These are phyloP conservation scores for Hypericum perforatum DNA, from an alignment of 345 rosid genomes.

Conservation along the genomic window DNA sequence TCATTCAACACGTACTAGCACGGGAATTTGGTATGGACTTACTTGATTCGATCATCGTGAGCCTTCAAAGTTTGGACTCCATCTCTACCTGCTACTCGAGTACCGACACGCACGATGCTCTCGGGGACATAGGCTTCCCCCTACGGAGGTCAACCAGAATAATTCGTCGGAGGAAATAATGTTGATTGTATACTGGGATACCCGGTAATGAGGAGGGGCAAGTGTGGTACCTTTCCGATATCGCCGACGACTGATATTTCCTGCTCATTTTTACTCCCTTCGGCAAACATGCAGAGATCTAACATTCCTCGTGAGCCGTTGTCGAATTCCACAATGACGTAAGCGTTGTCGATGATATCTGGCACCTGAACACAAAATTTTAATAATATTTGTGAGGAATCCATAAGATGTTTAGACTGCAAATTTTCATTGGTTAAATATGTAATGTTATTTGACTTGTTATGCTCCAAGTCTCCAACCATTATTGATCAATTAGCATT, in stretches of 20 bases:
- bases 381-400: no score
- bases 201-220: neutral
- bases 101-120: conserved; percentile 56
- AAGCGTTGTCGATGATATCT: conserved; percentile 85
- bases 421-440: no score
- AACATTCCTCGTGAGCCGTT: conserved; percentile 90
- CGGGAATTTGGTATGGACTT: conserved; percentile 2
- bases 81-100: conserved; percentile 55
- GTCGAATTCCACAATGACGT: conserved; percentile 76
- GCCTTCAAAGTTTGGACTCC: conserved; percentile 55
- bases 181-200: neutral
- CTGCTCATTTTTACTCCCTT: conserved; percentile 94
- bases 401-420: no score
- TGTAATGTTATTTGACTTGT: no score
- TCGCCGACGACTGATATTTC: conserved; percentile 78
- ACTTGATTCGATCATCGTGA: conserved; percentile 65
- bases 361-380: conserved; percentile 66
- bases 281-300: conserved; percentile 97
- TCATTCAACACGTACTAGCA: neutral
- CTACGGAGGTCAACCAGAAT: conserved; percentile 19
- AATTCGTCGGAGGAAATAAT: neutral
- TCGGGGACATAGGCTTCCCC: conserved; percentile 96
- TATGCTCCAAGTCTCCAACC: conserved; percentile 10
- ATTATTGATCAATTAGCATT: neutral
- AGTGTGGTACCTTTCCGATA: conserved; percentile 47